These are phyloP conservation scores for Xerocomellus amylosporus DNA, from an alignment of 768 basidiomycete species.

Conservation along the genomic window DNA sequence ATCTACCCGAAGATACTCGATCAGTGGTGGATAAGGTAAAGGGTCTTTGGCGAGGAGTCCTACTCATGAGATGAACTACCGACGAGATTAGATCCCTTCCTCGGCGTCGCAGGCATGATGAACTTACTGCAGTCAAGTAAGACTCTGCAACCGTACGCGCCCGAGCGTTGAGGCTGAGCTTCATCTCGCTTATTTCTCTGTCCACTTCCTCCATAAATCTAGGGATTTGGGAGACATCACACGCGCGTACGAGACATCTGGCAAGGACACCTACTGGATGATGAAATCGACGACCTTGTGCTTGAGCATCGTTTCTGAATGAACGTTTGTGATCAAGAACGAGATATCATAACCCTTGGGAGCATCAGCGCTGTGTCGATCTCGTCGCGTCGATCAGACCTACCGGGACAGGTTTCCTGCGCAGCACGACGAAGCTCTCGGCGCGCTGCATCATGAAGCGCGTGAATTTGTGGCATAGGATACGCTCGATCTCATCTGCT, in stretches of 20 bases:
- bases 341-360: conserved; percentile 95
- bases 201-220: conserved; percentile 99
- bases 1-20: conserved; percentile 18
- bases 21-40: conserved; percentile 12
- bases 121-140: conserved; percentile 83
- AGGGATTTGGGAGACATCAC: background rate
- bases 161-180: conserved; percentile 91
- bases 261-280: conserved; percentile 70
- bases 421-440: conserved; percentile 94
- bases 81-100: conserved; percentile 3
- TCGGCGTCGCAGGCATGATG: background rate
- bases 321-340: conserved; percentile 95
- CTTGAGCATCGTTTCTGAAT: conserved; percentile 98
- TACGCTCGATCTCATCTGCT: conserved; percentile 97
- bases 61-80: conserved; percentile 28
- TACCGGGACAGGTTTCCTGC: conserved; percentile 89
- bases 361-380: conserved; percentile 11
- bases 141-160: conserved; percentile 98
- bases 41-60: background rate
- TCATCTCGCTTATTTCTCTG: conserved; percentile 99
- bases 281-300: conserved; percentile 99
- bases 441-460: conserved; percentile 99
- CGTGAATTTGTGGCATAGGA: conserved; percentile 97
- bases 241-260: background rate
- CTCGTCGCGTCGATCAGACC: conserved; percentile 28